phyloP scores from a whole-genome alignment of 2,329 filamentous ascomycete genomes.

The Clarireedia monteithiana region DNA sequence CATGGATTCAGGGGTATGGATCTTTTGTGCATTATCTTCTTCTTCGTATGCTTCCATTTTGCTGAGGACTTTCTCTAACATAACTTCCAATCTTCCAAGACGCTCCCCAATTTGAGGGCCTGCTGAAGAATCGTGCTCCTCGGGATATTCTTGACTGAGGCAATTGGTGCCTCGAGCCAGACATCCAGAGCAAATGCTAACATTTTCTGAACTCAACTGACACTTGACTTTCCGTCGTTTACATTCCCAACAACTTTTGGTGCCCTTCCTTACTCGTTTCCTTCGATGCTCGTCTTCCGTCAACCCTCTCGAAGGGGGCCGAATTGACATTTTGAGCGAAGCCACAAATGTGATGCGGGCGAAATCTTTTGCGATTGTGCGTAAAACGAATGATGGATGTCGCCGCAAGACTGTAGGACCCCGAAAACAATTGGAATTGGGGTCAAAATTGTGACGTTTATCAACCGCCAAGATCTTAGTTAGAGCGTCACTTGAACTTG shows the following conservation, averaged over 20 bases:
- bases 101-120: slow-evolving; percentile 25
- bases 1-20: slow-evolving; percentile 24
- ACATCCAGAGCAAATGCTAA: slow-evolving; percentile 39
- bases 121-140: slow-evolving; percentile 23
- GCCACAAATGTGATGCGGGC: background rate
- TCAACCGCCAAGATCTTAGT: too few relatives aligned
- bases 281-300: slow-evolving; percentile 21
- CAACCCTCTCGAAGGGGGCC: background rate
- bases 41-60: slow-evolving; percentile 26
- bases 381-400: too few relatives aligned
- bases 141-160: slow-evolving; percentile 28
- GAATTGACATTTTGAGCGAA: background rate
- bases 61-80: slow-evolving; percentile 24
- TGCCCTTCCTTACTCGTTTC: slow-evolving; percentile 39
- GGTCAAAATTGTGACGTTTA: too few relatives aligned
- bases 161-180: slow-evolving; percentile 32
- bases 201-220: slow-evolving; percentile 33
- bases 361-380: too few relatives aligned
- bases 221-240: slow-evolving; percentile 45
- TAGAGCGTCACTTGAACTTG: too few relatives aligned
- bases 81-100: slow-evolving; percentile 24
- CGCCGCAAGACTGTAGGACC: too few relatives aligned
- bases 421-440: too few relatives aligned
- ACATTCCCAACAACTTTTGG: slow-evolving; percentile 51
- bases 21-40: slow-evolving; percentile 21